Evolutionary conservation across 805 yeast species (phyloP), one percentile per base, ranked within the genome.

Genomic region (Pichia membranifaciens): DNA sequence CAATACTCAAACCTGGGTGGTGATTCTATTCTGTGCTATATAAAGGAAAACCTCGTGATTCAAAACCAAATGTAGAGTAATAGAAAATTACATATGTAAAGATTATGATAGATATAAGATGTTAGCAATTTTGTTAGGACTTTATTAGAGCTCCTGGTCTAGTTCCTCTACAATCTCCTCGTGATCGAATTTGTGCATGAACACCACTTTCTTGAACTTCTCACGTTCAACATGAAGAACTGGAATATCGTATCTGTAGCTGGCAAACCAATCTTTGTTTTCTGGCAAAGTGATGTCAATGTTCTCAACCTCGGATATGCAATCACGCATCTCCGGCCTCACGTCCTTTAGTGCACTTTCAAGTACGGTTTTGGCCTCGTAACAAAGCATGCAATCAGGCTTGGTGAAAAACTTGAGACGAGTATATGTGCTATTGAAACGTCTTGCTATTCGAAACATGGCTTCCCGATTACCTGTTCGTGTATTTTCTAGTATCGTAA

Each of bases 211-310:
- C 40, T 74, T 69, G 31, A 57, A 66, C 3, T 57, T 58, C 44
- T 73, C 74, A 49, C 80, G 68, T 54, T 81, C 82, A 8, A 85
- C 70, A 59, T 85, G 90, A 37, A 85, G 58, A 0, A 85, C 95
- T 0, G 95, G 95, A 5, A 85, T 83, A 58, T 85, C 95, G 59
- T 79, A 84, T 55, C 89, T 45, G 54, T 84, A 85, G 51, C 73
- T 70, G 44, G 83, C 86, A 72, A 81, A 83, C 82, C 87, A 84
- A 41, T 72, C 68, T 41, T 74, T 68, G 57, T 84, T 81, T 45
- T 74, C 73, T 0, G 79, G 78, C 23, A 72, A 68, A 61, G 76
- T 76, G 29, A 85, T 84, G 58, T 85, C 86, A 3, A 82, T 66
- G 12, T 69, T 64, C 3, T 65, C 61, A 44, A 79, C 59, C 7